Evolutionary conservation across 352 stramenopile genomes (phyloP).

Genomic region (Poterioochromonas sp.): DNA sequence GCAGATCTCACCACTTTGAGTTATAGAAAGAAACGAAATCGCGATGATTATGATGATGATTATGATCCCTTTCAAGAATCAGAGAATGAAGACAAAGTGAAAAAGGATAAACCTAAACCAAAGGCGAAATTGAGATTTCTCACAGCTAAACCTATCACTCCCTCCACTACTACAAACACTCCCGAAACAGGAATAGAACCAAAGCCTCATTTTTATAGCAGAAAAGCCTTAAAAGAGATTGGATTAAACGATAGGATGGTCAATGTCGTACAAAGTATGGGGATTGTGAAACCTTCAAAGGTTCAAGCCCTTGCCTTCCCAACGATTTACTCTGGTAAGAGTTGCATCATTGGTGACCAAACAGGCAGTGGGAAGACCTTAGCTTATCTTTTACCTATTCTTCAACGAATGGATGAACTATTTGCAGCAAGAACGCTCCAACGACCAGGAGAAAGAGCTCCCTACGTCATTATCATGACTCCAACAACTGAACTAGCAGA

Average conservation of each 20-base stretch:
- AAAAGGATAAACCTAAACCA: too few relatives aligned
- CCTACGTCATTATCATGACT: constrained; percentile 57
- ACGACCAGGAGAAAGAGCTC: constrained; percentile 33
- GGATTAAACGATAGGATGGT: constrained; percentile 26
- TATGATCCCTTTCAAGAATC: too few relatives aligned
- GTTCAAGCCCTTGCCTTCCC: constrained; percentile 44
- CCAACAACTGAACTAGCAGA: constrained; percentile 65
- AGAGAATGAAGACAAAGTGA: too few relatives aligned
- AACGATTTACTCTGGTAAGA: constrained; percentile 37
- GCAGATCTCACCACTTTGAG: too few relatives aligned
- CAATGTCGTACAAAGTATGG: neutral
- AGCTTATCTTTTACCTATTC: constrained; percentile 85
- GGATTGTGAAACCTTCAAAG: constrained; percentile 32
- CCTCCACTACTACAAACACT: too few relatives aligned
- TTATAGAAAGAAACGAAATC: too few relatives aligned
- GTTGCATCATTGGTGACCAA: constrained; percentile 57
- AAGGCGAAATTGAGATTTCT: too few relatives aligned
- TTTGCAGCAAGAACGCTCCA: constrained; percentile 30
- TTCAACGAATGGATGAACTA: constrained; percentile 68
- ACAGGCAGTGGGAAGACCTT: constrained; percentile 92
- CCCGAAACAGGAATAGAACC: too few relatives aligned
- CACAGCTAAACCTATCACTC: too few relatives aligned
- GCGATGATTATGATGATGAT: too few relatives aligned
- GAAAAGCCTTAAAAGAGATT: constrained; percentile 30
- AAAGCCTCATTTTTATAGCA: constrained; percentile 22